phyloP scores from a whole-genome alignment of 2,329 filamentous ascomycete genomes.

The Coniella vitis region DNA sequence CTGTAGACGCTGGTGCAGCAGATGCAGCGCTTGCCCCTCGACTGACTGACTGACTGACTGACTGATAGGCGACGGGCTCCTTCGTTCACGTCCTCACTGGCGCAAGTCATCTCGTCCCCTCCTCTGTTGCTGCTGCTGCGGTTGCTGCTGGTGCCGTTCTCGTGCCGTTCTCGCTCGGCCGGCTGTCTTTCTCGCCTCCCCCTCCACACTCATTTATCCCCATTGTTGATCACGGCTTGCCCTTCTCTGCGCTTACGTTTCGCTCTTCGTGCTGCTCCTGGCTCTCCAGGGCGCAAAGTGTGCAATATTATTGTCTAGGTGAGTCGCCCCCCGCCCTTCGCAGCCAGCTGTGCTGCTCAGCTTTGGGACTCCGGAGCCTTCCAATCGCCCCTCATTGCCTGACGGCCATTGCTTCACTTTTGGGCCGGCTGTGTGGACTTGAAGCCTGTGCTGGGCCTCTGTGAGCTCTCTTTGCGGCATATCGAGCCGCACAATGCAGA shows the following conservation, averaged over 20 bases:
- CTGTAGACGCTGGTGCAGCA: background rate
- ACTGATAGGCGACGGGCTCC: background rate
- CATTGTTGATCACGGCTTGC: conserved; percentile 10
- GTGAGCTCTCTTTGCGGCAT: background rate
- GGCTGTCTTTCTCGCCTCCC: background rate
- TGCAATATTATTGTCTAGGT: conserved; percentile 32
- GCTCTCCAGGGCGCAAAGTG: conserved; percentile 39
- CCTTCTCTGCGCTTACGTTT: conserved; percentile 16
- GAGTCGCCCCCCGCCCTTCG: conserved; percentile 3
- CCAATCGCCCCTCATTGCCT: too few relatives aligned
- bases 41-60: too few relatives aligned
- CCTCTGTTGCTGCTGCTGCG: too few relatives aligned
- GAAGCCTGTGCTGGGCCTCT: background rate
- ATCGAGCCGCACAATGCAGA: background rate
- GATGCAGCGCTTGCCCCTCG: background rate
- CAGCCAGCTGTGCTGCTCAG: background rate
- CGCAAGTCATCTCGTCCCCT: conserved; percentile 1
- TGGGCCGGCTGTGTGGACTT: too few relatives aligned
- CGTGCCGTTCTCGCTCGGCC: too few relatives aligned
- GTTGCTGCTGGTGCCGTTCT: too few relatives aligned
- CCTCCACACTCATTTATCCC: conserved; percentile 33
- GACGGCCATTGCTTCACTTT: too few relatives aligned
- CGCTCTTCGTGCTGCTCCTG: conserved; percentile 35
- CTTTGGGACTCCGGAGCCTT: too few relatives aligned
- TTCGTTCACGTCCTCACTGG: conserved; percentile 2